These are phyloP conservation scores for Alternaria panax DNA, from an alignment of 2,329 filamentous ascomycete genomes.

Conservation along the genomic window DNA sequence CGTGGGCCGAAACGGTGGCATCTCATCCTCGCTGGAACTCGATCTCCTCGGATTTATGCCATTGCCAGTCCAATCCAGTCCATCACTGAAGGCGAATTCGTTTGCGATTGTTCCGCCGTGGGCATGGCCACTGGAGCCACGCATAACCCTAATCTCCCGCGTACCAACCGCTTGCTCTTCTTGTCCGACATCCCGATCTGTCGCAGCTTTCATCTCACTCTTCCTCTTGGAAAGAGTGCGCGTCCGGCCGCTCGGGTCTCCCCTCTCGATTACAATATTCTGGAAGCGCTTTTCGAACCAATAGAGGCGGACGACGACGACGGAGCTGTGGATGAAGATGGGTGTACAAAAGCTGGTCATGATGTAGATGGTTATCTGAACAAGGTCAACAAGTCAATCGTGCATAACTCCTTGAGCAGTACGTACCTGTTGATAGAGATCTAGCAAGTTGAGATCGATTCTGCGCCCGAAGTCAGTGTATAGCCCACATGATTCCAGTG, in stretches of 20 bases:
- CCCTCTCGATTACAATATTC: constrained; percentile 77
- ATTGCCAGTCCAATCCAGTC: constrained; percentile 46
- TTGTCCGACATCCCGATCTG: constrained; percentile 54
- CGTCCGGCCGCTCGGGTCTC: constrained; percentile 63
- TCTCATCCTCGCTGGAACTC: constrained; percentile 24
- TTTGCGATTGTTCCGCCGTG: constrained; percentile 68
- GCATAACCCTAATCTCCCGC: constrained; percentile 71
- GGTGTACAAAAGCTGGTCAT: constrained; percentile 50
- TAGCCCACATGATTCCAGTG: neutral
- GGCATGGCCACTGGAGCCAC: constrained; percentile 59
- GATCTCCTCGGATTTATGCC: constrained; percentile 17
- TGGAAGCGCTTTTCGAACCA: constrained; percentile 99
- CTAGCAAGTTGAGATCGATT: constrained; percentile 58
- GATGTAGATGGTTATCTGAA: constrained; percentile 53
- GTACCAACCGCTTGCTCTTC: constrained; percentile 70
- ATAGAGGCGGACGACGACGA: constrained; percentile 91
- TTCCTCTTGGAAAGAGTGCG: constrained; percentile 66
- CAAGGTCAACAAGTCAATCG: neutral
- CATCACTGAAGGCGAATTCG: constrained; percentile 53
- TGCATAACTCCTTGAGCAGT: neutral
- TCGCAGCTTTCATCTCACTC: constrained; percentile 56
- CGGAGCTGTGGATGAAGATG: constrained; percentile 63
- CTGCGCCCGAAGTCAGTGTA: constrained; percentile 38
- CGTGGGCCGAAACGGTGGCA: constrained; percentile 24
- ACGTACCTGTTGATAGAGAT: constrained; percentile 56